A percentile compares a stretch with the other conserved stretches of the same genome.
Evolutionary conservation across 768 basidiomycete species (phyloP).

Genomic region (Amanita rubescens): DNA sequence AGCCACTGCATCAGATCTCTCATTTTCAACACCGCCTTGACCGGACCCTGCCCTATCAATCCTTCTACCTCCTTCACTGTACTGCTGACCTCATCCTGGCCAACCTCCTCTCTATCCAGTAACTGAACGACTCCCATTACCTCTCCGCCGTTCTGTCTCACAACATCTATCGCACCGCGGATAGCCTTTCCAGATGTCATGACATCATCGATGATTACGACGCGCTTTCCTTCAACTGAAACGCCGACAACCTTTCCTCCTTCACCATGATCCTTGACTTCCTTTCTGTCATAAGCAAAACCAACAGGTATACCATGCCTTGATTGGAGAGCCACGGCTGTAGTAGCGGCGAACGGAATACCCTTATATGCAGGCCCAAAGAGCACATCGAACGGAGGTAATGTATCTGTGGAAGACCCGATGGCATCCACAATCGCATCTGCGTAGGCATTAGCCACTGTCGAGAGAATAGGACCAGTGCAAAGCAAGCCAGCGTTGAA

Average conservation of each 20-base stretch:
- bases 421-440: conserved; percentile 60
- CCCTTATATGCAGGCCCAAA: conserved; percentile 99
- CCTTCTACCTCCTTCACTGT: conserved; percentile 80
- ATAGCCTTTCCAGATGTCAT: conserved; percentile 92
- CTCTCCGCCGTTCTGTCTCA: conserved; percentile 61
- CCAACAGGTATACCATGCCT: conserved; percentile 58
- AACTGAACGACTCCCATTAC: conserved; percentile 86
- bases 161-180: conserved; percentile 71
- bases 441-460: conserved; percentile 79
- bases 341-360: conserved; percentile 85
- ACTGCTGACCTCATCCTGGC: conserved; percentile 56
- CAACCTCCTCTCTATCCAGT: conserved; percentile 83
- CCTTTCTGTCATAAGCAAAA: conserved; percentile 92
- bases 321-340: conserved; percentile 67
- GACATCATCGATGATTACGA: conserved; percentile 93
- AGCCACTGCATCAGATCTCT: conserved; percentile 81
- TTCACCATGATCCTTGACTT: conserved; percentile 93
- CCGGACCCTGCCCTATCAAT: conserved; percentile 61
- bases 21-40: conserved; percentile 80
- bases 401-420: conserved; percentile 16
- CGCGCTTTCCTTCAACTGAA: conserved; percentile 67
- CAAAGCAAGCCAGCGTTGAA: conserved; percentile 91
- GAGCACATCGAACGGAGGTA: conserved; percentile 66
- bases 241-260: conserved; percentile 89
- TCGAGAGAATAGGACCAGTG: conserved; percentile 71